Conservation (phyloP, 129 eudicot genomes). For the Calendula officinalis region DNA sequence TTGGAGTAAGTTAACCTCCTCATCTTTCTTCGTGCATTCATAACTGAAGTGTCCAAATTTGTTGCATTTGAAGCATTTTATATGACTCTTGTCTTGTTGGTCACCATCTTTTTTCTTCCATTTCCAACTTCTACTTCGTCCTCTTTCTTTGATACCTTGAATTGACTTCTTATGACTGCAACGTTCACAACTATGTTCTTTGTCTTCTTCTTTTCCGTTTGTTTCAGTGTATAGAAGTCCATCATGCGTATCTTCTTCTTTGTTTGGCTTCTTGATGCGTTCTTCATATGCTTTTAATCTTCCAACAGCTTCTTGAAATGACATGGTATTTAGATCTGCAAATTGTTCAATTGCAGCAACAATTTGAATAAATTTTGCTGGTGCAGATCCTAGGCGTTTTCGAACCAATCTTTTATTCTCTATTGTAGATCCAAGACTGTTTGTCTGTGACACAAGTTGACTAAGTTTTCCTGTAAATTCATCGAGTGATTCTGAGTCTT, state of each 20-base stretch:
- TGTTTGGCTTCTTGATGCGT: background rate
- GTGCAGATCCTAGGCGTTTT: background rate
- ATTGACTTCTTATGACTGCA: background rate
- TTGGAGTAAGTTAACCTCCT: background rate
- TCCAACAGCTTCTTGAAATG: background rate
- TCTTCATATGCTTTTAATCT: background rate
- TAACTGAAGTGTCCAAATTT: background rate
- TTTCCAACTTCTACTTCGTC: background rate
- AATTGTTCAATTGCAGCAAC: conserved; percentile 3
- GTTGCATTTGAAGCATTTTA: conserved; percentile 2
- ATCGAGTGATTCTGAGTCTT: background rate
- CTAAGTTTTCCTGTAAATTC: background rate
- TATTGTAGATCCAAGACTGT: conserved; percentile 1
- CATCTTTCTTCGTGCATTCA: background rate
- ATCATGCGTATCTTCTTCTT: background rate
- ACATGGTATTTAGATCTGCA: background rate
- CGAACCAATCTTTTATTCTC: background rate
- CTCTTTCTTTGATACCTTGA: background rate
- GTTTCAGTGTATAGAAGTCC: background rate
- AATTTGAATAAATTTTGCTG: background rate
- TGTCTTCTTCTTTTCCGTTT: background rate
- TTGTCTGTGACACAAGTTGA: conserved; percentile 3
- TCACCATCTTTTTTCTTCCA: background rate
- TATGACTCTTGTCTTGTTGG: background rate
- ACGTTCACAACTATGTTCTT: background rate